A percentile compares a stretch with the other conserved stretches of the same genome.
phyloP scores from a whole-genome alignment of 805 yeast genomes.

The Tetrapisispora fleetii region DNA sequence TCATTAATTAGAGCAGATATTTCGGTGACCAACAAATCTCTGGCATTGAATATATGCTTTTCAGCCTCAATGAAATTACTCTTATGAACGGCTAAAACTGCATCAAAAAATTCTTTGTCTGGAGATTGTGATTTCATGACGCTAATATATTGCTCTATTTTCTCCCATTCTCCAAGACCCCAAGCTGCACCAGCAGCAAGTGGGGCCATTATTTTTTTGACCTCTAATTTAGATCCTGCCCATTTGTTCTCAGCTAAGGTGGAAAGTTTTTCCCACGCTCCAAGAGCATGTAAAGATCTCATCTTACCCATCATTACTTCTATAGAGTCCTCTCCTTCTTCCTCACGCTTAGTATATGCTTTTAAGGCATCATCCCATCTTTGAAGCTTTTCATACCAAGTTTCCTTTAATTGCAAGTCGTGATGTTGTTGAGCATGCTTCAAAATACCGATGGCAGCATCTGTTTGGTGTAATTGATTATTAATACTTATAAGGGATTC shows the following conservation, averaged over 20 bases:
- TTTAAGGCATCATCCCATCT: conserved; percentile 96
- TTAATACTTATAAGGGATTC: conserved; percentile 88
- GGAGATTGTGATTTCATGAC: conserved; percentile 91
- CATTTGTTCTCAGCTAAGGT: conserved; percentile 81
- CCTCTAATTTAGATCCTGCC: conserved; percentile 62
- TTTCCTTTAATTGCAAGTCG: conserved; percentile 82
- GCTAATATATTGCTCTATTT: conserved; percentile 82
- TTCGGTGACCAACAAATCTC: conserved; percentile 86
- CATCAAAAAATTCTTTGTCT: conserved; percentile 89
- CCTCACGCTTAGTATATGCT: conserved; percentile 77
- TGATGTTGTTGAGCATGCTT: conserved; percentile 91
- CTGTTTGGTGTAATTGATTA: conserved; percentile 90
- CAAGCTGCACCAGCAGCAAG: conserved; percentile 98
- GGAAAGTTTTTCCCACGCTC: conserved; percentile 93
- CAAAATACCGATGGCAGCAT: conserved; percentile 94
- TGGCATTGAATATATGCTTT: conserved; percentile 67
- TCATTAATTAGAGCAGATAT: conserved; percentile 91
- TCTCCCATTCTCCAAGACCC: conserved; percentile 96
- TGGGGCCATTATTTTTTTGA: conserved; percentile 81
- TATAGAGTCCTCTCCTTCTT: conserved; percentile 45
- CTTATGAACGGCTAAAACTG: conserved; percentile 75
- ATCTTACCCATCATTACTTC: conserved; percentile 95
- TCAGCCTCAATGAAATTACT: conserved; percentile 78
- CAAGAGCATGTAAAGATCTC: conserved; percentile 97
- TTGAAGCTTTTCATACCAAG: conserved; percentile 95